A percentile compares a stretch with the other conserved stretches of the same genome.
Evolutionary conservation across 2,329 filamentous ascomycete species (phyloP).

Genomic region (Zymoseptoria pseudotritici): DNA sequence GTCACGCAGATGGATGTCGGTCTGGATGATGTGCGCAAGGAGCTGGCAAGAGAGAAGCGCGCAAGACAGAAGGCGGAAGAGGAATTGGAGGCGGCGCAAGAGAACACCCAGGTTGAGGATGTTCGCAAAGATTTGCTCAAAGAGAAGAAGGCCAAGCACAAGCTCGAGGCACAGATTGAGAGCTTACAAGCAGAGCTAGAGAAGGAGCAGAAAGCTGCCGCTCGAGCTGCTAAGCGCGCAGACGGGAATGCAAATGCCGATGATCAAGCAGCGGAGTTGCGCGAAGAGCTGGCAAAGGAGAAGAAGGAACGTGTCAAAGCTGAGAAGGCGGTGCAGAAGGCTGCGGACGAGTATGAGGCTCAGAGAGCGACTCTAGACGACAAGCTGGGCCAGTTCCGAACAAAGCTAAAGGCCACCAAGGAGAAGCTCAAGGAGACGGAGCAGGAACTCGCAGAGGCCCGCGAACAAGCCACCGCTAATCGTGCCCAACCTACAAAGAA

Average conservation of each 20-base stretch:
- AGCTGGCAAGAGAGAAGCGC: constrained; percentile 28
- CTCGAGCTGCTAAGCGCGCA: constrained; percentile 34
- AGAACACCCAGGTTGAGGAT: constrained; percentile 28
- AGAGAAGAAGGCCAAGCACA: constrained; percentile 26
- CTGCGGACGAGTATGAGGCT: constrained; percentile 53
- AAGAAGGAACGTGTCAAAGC: constrained; percentile 45
- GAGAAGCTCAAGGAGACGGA: constrained; percentile 64
- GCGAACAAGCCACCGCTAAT: constrained; percentile 28
- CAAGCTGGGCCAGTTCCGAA: constrained; percentile 60
- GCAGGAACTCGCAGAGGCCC: constrained; percentile 39
- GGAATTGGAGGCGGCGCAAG: constrained; percentile 32
- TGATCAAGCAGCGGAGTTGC: constrained; percentile 40
- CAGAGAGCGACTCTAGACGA: constrained; percentile 61
- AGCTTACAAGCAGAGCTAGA: constrained; percentile 27
- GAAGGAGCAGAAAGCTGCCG: constrained; percentile 27
- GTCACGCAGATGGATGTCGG: constrained; percentile 26
- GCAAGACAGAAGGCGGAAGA: constrained; percentile 27
- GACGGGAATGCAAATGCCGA: constrained; percentile 36
- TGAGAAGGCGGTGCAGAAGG: constrained; percentile 49
- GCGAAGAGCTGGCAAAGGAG: constrained; percentile 45
- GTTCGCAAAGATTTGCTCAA: constrained; percentile 27
- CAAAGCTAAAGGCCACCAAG: constrained; percentile 62
- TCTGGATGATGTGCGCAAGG: constrained; percentile 26
- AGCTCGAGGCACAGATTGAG: constrained; percentile 32
- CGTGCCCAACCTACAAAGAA: constrained; percentile 33